A percentile compares a stretch with the other conserved stretches of the same genome.
Conservation (phyloP, 306 rosid genomes). For the Pueraria montana region DNA sequence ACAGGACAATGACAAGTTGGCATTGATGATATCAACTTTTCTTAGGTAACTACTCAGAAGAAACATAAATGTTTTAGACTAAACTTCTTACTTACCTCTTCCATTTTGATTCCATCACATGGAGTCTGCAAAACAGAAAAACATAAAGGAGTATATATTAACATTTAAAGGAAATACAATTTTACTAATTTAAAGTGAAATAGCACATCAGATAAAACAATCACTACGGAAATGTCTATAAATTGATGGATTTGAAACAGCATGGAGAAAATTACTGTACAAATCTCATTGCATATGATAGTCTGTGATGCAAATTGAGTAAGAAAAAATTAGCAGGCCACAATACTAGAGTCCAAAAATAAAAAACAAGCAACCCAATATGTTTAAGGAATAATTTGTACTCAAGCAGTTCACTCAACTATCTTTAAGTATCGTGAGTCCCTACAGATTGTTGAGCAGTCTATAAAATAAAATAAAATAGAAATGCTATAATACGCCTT, state of each 20-base stretch:
- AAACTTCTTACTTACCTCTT: constrained; percentile 68
- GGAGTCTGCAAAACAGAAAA: constrained; percentile 72
- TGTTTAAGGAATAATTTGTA: neutral
- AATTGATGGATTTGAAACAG: constrained; percentile 15
- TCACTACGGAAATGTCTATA: constrained; percentile 23
- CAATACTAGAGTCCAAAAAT: neutral
- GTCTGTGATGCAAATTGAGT: constrained; percentile 13
- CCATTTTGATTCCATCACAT: constrained; percentile 66
- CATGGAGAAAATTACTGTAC: neutral
- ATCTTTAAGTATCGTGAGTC: neutral
- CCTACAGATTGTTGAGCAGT: neutral
- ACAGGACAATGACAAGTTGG: constrained; percentile 17
- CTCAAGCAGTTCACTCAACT: neutral
- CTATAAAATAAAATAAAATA: neutral
- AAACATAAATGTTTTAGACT: constrained; percentile 22
- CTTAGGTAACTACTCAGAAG: neutral
- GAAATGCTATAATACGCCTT: neutral
- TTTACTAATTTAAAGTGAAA: constrained; percentile 8
- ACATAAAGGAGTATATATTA: constrained; percentile 20
- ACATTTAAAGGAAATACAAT: constrained; percentile 30
- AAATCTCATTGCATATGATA: neutral
- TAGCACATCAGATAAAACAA: constrained; percentile 7
- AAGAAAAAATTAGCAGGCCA: constrained; percentile 13
- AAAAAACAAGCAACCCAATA: neutral
- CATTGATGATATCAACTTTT: neutral